Evolutionary conservation across 441 rosid species (phyloP).

Genomic region (Pelargonium australe): DNA sequence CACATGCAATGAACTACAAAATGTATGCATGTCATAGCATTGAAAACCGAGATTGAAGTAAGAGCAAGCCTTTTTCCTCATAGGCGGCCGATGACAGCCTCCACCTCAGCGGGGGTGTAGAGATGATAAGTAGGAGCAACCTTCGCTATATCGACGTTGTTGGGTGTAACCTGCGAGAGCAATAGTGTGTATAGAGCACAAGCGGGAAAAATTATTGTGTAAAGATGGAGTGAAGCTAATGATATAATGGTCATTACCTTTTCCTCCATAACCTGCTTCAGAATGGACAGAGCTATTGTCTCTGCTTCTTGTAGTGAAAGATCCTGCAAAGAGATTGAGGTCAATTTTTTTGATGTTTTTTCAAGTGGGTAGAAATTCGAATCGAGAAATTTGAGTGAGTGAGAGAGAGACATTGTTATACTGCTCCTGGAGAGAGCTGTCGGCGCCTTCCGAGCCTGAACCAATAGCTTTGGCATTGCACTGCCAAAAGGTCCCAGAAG

Average conservation of each 20-base stretch:
- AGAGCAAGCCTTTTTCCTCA: slow-evolving; percentile 21
- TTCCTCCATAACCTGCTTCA: slow-evolving; percentile 99
- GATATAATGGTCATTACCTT: slow-evolving; percentile 41
- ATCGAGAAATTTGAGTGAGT: neutral
- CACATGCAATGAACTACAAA: slow-evolving; percentile 5
- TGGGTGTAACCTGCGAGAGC: slow-evolving; percentile 71
- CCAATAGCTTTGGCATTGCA: slow-evolving; percentile 99
- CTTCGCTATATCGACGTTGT: slow-evolving; percentile 86
- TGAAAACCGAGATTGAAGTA: neutral
- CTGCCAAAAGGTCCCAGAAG: slow-evolving; percentile 98
- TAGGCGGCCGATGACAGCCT: slow-evolving; percentile 75
- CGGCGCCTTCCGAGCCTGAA: slow-evolving; percentile 98
- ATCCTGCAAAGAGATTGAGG: slow-evolving; percentile 40
- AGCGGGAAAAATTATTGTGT: no score
- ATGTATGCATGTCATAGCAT: neutral
- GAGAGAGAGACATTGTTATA: slow-evolving; percentile 55
- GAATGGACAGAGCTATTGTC: slow-evolving; percentile 75
- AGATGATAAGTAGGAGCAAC: slow-evolving; percentile 86
- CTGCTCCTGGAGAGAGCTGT: slow-evolving; percentile 94
- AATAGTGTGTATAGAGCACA: no score
- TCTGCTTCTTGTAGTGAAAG: slow-evolving; percentile 82
- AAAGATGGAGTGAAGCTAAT: no score
- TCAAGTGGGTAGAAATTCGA: neutral
- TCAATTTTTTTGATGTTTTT: slow-evolving; percentile 3
- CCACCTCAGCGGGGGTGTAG: slow-evolving; percentile 89